These are phyloP conservation scores for Pisolithus orientalis DNA, from an alignment of 768 basidiomycete species.

Conservation along the genomic window DNA sequence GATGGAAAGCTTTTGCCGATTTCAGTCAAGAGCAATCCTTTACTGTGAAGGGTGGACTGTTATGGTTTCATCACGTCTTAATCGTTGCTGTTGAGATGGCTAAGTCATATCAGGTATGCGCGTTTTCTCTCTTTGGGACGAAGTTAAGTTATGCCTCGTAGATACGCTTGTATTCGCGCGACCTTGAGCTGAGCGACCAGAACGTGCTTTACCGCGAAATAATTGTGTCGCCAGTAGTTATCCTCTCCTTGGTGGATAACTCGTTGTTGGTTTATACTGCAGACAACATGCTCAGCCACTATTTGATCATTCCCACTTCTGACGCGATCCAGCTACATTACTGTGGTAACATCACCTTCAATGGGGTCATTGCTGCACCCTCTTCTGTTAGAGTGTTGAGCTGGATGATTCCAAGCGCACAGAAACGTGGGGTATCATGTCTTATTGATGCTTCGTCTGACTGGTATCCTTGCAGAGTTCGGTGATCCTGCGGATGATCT, in stretches of 20 bases:
- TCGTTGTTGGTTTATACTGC: constrained; percentile 90
- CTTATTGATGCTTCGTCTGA: constrained; percentile 1
- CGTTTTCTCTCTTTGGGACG: not conserved
- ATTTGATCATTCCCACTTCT: constrained; percentile 77
- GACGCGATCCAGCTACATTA: constrained; percentile 81
- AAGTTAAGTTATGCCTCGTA: constrained; percentile 25
- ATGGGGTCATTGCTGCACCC: constrained; percentile 81
- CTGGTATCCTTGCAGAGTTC: constrained; percentile 51
- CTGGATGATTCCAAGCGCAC: constrained; percentile 93
- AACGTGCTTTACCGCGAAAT: constrained; percentile 80
- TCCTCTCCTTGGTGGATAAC: constrained; percentile 90
- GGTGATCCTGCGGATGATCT: constrained; percentile 94
- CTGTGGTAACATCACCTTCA: constrained; percentile 93
- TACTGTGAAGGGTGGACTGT: constrained; percentile 78
- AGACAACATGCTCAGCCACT: constrained; percentile 92
- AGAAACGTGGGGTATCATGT: constrained; percentile 66
- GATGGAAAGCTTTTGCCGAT: constrained; percentile 88
- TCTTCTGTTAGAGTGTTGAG: constrained; percentile 83
- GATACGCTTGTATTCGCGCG: constrained; percentile 93
- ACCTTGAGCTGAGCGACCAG: constrained; percentile 76
- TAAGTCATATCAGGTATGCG: constrained; percentile 66
- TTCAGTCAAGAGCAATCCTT: constrained; percentile 84
- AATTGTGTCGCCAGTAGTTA: constrained; percentile 70
- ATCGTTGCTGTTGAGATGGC: constrained; percentile 84
- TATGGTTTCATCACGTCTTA: constrained; percentile 96